phyloP scores from a whole-genome alignment of 2,329 filamentous ascomycete species.

The Hyphodiscus sp. region DNA sequence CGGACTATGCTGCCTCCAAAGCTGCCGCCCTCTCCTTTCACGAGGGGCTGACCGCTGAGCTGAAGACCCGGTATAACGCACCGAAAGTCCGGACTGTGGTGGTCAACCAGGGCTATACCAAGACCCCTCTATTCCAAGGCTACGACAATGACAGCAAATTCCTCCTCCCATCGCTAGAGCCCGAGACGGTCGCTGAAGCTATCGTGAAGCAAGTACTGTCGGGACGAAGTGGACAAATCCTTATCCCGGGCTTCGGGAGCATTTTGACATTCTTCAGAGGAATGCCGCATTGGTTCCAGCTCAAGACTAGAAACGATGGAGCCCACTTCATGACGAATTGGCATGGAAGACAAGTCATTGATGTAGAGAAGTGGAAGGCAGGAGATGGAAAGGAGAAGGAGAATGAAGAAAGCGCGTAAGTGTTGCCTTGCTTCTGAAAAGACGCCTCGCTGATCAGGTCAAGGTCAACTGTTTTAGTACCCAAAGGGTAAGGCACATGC shows the following conservation, averaged over 20 bases:
- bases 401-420: conserved; percentile 23
- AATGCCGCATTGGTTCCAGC: conserved; percentile 58
- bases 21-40: conserved; percentile 61
- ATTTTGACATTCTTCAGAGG: conserved; percentile 40
- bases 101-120: conserved; percentile 57
- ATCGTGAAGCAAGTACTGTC: conserved; percentile 54
- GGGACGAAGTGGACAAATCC: conserved; percentile 50
- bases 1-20: conserved; percentile 63
- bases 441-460: conserved; percentile 1
- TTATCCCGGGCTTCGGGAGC: conserved; percentile 42
- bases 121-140: conserved; percentile 53
- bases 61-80: conserved; percentile 54
- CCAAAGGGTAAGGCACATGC: background rate
- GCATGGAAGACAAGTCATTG: conserved; percentile 28
- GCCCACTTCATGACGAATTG: conserved; percentile 25
- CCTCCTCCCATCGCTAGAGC: conserved; percentile 46
- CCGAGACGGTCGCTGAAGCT: conserved; percentile 57
- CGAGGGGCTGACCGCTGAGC: conserved; percentile 55
- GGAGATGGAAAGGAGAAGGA: conserved; percentile 13
- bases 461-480: conserved; percentile 23
- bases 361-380: conserved; percentile 25
- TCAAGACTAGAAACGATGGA: conserved; percentile 39
- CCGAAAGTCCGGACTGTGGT: conserved; percentile 59
- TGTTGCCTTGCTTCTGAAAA: background rate
- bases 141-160: conserved; percentile 45